phyloP scores from a whole-genome alignment of 768 basidiomycete genomes.

The Leccinum disarticulatum region DNA sequence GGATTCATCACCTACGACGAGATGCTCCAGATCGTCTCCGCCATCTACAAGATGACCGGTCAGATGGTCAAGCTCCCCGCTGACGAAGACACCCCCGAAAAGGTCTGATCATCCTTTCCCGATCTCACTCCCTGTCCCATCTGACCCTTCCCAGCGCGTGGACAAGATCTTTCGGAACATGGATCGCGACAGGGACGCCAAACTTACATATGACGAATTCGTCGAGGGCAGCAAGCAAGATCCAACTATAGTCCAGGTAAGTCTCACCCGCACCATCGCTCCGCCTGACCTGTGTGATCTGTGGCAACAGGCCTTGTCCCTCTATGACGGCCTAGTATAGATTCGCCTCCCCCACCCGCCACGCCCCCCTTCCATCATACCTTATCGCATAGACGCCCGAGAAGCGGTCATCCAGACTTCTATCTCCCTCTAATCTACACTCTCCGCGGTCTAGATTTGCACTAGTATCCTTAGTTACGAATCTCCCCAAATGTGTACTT shows the following conservation, averaged over 20 bases:
- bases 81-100: conserved; percentile 99
- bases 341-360: conserved; percentile 3
- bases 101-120: conserved; percentile 49
- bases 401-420: conserved; percentile 20
- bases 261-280: conserved; percentile 21
- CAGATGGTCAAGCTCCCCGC: conserved; percentile 98
- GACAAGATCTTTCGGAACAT: conserved; percentile 98
- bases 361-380: conserved; percentile 11
- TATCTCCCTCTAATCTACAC: conserved; percentile 31
- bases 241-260: conserved; percentile 96
- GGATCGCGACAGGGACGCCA: conserved; percentile 94
- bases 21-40: conserved; percentile 97
- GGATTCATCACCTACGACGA: conserved; percentile 98
- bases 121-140: conserved; percentile 5
- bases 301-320: conserved; percentile 71
- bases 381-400: conserved; percentile 24
- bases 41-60: conserved; percentile 99
- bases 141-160: conserved; percentile 65
- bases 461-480: conserved; percentile 11
- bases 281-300: conserved; percentile 21
- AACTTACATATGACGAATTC: conserved; percentile 94
- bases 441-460: conserved; percentile 10
- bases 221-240: conserved; percentile 98
- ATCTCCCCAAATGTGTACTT: conserved; percentile 23
- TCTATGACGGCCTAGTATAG: conserved; percentile 94